Evolutionary conservation across 257 asterid species (phyloP), one percentile per base, ranked within the genome.

Genomic region (Salvia splendens): DNA sequence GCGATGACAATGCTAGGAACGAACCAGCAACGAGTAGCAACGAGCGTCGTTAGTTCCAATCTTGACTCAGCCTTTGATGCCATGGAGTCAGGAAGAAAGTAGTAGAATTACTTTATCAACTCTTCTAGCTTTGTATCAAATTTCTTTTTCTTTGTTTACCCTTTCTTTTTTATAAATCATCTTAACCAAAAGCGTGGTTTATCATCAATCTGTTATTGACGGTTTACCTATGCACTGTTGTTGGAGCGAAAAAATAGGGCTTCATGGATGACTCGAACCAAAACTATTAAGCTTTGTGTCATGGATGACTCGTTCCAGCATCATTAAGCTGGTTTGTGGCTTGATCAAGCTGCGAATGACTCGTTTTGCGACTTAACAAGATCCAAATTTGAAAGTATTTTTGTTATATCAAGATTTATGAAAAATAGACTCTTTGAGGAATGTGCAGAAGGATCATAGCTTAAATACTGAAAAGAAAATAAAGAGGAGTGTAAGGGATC

Each of bases 31-130:
- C 66, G n/a, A 20, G 28, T 64, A 3, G 61, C 40, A 35, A 14
- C 35, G 4, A 59, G 65, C 32, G 17, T 17, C 8, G 70, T 35
- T 42, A 62, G 65, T 9, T 46, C 45, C 30, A 65, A 38, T 65
- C 47, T 65, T 4, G 79, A 75, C 67, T 71, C 85, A 8, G 24
- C 70, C 43, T 64, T 48, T 55, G 83, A 80, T 40, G 75, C 73
- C 48, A 69, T 80, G 87, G 85, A 80, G 79, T 24, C 68, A 0
- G 85, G 83, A 55, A 72, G 58, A 72, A 77, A 72, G 77, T 83
- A 83, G 78, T 83, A 83, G 78, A 57, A 35, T n/a, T 24, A 17
- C 33, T 38, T 50, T 30, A 28, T 36, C 42, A 8, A 41, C 12
- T 46, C 49, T 10, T 38, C 60, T 30, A 5, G 45, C 7, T 12